Base-by-base conservation (phyloP, 1,284 basidiomycete genomes). In the Cryptococcus sp. region DNA sequence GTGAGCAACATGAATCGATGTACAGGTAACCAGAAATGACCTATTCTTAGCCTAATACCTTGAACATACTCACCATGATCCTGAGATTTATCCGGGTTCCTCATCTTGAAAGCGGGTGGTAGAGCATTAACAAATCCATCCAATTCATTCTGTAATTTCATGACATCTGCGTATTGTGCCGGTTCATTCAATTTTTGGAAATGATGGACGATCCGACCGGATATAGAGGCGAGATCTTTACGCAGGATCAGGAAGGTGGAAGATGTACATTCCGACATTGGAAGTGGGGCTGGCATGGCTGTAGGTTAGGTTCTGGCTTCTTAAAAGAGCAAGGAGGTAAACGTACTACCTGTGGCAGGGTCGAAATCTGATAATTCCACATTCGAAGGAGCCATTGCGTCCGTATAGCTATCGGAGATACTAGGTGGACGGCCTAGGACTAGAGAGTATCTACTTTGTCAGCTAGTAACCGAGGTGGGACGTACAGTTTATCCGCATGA, bases 161-260 rank as follows among this genome's bases (percentile, higher is more conserved):
- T 74, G 36, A 93, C 89, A 64, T 96, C 91, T 13, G 84, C 82
- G 69, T 96, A 96, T 64, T 89, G 87, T 47, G 85, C 86, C 47
- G 81, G 82, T 48, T 84, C 83, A 50, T 85, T 82, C 19, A 94
- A 85, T 75, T 91, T 88, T 72, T 97, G 93, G 75, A 93, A 97
- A 73, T 94, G 90, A 66, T 94, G 91, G 44, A 91, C 91, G 64
- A 97, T 91, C 41, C 85, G 83, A 23, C 92, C 93, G 57, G 93
- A 93, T 55, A 94, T 87, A 44, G 80, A 79, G 18, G 89, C 86
- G 18, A 97, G 80, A 44, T 83, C 81, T 65, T 93, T 87, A 32
- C 92, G 81, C 32, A 97, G 80, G 56, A 94, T 91, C 51, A 91
- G 83, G 70, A 90, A 96, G 1, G 89, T 90, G 78, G 88, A 87